Evolutionary conservation across 345 rosid species (phyloP).

Genomic region (Punica granatum): DNA sequence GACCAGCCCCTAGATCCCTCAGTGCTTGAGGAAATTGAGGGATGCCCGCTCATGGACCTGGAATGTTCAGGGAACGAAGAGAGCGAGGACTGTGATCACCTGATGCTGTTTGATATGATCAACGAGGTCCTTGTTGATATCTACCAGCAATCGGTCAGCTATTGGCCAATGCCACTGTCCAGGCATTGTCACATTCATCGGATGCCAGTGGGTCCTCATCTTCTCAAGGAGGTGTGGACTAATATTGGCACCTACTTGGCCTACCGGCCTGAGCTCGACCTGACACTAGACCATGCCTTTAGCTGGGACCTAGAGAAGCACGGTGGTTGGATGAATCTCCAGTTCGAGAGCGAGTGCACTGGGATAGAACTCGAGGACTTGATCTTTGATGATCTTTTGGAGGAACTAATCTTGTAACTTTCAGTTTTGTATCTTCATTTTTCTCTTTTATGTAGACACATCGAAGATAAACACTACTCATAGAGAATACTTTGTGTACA

Average conservation of each 20-base stretch:
- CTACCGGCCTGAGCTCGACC: slow-evolving; percentile 22
- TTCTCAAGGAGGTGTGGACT: slow-evolving; percentile 68
- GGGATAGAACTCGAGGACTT: slow-evolving; percentile 66
- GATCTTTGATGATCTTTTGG: slow-evolving; percentile 62
- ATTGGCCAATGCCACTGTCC: slow-evolving; percentile 48
- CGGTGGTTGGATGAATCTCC: slow-evolving; percentile 80
- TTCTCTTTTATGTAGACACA: background rate
- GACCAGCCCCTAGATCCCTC: slow-evolving; percentile 60
- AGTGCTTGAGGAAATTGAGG: slow-evolving; percentile 43
- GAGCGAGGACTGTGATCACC: slow-evolving; percentile 33
- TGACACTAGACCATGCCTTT: slow-evolving; percentile 35
- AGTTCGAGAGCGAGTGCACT: slow-evolving; percentile 58
- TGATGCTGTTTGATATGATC: slow-evolving; percentile 54
- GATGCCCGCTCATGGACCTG: slow-evolving; percentile 36
- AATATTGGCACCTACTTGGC: slow-evolving; percentile 45
- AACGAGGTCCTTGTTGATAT: slow-evolving; percentile 59
- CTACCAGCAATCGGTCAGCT: slow-evolving; percentile 48
- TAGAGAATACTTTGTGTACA: background rate
- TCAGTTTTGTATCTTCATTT: background rate
- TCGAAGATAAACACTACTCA: slow-evolving; percentile 17
- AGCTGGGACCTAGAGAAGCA: slow-evolving; percentile 40
- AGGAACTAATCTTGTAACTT: slow-evolving; percentile 31
- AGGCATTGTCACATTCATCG: slow-evolving; percentile 39
- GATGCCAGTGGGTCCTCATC: slow-evolving; percentile 48
- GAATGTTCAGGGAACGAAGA: slow-evolving; percentile 32